Conservation (phyloP, 2,329 filamentous ascomycete genomes). For the Aspergillus sp. region DNA sequence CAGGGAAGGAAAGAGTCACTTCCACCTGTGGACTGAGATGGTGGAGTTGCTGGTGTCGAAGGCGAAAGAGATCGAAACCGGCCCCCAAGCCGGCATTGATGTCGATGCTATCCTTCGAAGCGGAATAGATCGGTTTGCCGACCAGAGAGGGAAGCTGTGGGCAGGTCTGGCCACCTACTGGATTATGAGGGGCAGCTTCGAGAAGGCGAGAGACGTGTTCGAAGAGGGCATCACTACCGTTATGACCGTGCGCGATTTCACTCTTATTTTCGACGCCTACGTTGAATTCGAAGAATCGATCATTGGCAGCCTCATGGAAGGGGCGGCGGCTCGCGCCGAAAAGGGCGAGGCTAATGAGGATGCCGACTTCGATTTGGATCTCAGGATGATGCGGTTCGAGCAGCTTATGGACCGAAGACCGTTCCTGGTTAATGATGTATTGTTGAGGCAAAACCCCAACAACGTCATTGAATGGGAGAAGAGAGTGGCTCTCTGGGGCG, state of each 20-base stretch:
- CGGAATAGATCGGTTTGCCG: constrained; percentile 80
- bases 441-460: constrained; percentile 90
- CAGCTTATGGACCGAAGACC: constrained; percentile 94
- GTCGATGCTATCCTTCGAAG: constrained; percentile 89
- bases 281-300: constrained; percentile 95
- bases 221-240: constrained; percentile 96
- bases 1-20: constrained; percentile 88
- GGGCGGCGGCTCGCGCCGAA: constrained; percentile 68
- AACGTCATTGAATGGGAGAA: constrained; percentile 97
- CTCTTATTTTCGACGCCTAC: constrained; percentile 91
- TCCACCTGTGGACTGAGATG: constrained; percentile 97
- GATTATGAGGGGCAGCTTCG: constrained; percentile 87
- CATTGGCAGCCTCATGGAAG: constrained; percentile 83
- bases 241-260: constrained; percentile 97
- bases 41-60: constrained; percentile 87
- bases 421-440: constrained; percentile 91
- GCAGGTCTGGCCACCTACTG: constrained; percentile 91
- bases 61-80: constrained; percentile 73
- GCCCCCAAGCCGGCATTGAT: constrained; percentile 72
- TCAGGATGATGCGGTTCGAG: constrained; percentile 96
- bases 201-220: constrained; percentile 83
- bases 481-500: constrained; percentile 86
- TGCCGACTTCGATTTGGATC: constrained; percentile 87
- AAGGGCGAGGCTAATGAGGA: constrained; percentile 69
- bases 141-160: constrained; percentile 93